Evolutionary conservation across 331 rosid species (phyloP).

Genomic region (Pyrus hybrid): DNA sequence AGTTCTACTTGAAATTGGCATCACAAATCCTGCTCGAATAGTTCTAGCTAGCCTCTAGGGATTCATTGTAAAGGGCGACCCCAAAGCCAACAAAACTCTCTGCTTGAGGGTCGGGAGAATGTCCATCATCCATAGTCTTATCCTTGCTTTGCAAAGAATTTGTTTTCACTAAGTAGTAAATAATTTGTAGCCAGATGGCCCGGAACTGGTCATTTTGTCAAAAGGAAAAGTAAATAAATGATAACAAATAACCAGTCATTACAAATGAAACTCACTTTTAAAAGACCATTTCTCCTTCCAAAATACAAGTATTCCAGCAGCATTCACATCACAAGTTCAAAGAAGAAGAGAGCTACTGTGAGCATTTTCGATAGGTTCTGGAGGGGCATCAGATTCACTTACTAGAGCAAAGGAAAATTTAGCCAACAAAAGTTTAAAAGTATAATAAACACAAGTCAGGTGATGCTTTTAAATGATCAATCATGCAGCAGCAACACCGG

Average conservation of each 20-base stretch:
- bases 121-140: no score
- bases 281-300: neutral
- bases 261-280: neutral
- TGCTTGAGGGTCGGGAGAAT: no score
- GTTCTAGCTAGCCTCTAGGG: neutral
- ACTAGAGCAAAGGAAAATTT: neutral
- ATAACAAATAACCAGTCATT: neutral
- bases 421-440: neutral
- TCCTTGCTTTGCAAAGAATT: no score
- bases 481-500: slow-evolving; percentile 45
- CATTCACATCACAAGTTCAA: neutral
- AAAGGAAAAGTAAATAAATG: neutral
- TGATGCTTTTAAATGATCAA: neutral
- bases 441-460: neutral
- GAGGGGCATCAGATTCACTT: neutral
- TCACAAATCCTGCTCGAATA: neutral
- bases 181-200: no score
- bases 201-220: no score
- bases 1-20: neutral
- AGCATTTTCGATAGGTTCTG: slow-evolving; percentile 2
- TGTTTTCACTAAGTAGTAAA: no score
- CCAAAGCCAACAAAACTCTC: no score
- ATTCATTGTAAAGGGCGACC: no score
- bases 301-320: neutral
- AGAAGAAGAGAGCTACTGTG: neutral